Base-by-base conservation (phyloP, 257 asterid genomes). In the Haberlea rhodopensis region DNA sequence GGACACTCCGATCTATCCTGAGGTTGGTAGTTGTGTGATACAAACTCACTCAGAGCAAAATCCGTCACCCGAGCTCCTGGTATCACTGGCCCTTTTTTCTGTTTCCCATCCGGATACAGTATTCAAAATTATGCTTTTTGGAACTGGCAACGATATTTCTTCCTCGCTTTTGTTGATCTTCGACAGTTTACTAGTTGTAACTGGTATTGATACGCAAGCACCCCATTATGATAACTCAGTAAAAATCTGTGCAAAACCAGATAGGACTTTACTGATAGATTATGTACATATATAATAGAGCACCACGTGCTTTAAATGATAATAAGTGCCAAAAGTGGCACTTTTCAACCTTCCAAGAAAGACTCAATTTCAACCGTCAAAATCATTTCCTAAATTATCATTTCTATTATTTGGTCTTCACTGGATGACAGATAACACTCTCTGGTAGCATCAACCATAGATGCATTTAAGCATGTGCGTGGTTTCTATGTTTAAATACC, bases 121-220 rank as follows among this genome's bases (percentile, higher is more conserved):
- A 27, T 61, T 76, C 28, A 71, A 19, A n/a, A 11, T 66, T 70
- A 62, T 77, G 72, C 61, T 82, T 88, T 71, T 75, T 80, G 31
- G 69, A 68, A 43, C 73, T n/a, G 90, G 18, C 66, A 74, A 62
- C 52, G 73, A 34, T 71, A 73, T 69, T 61, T 82, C 68, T 73
- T 82, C 65, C 70, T 66, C 29, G 57, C 57, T 70, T n/a, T 66
- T 80, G 37, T 72, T 53, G 26, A 74, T 19, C 26, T 78, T 79
- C 11, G 76, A 34, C 8, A 71, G 81, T 34, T 66, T 75, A n/a
- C 27, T 65, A 0, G 79, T 76, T 37, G 67, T 54, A 59, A 69
- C 55, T 27, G 87, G 95, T 40, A 87, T 73, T 23, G 96, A 89
- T 45, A 67, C 79, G 80, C 96, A 89, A 54, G 80, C 90, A 78